Conservation (phyloP, 192 early-diverging fungal genomes). For the Gryganskiella cystojenkinii region DNA sequence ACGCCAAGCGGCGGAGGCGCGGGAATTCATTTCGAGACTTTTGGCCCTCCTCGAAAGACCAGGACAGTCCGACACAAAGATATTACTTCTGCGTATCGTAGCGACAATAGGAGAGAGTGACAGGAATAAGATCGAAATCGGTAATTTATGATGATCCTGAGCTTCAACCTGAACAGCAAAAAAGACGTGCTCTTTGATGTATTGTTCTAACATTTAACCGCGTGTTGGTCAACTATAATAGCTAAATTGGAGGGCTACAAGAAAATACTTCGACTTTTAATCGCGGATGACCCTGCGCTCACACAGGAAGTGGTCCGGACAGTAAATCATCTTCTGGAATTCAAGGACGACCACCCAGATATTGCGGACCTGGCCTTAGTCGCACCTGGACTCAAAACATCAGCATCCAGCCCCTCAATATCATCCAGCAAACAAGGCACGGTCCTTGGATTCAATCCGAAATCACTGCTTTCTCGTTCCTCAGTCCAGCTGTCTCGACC, state of each 20-base stretch:
- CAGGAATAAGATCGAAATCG: slow-evolving; percentile 53
- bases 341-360: slow-evolving; percentile 34
- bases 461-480: slow-evolving; percentile 33
- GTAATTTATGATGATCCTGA: slow-evolving; percentile 12
- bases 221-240: not conserved
- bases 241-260: slow-evolving; percentile 51
- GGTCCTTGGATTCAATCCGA: slow-evolving; percentile 25
- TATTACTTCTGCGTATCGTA: slow-evolving; percentile 38
- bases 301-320: slow-evolving; percentile 51
- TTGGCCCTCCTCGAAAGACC: slow-evolving; percentile 40
- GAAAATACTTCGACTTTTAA: slow-evolving; percentile 51
- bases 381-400: slow-evolving; percentile 16
- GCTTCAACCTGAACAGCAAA: too few species aligned
- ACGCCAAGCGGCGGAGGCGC: slow-evolving; percentile 32
- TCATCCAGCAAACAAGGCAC: not conserved
- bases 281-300: slow-evolving; percentile 36
- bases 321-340: slow-evolving; percentile 50
- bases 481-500: slow-evolving; percentile 38
- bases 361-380: slow-evolving; percentile 21
- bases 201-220: not conserved
- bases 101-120: slow-evolving; percentile 52
- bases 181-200: not conserved
- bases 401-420: slow-evolving; percentile 8
- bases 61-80: slow-evolving; percentile 38
- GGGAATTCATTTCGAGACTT: slow-evolving; percentile 46